Conservation (phyloP, 441 rosid genomes). For the Mallotus repandus region DNA sequence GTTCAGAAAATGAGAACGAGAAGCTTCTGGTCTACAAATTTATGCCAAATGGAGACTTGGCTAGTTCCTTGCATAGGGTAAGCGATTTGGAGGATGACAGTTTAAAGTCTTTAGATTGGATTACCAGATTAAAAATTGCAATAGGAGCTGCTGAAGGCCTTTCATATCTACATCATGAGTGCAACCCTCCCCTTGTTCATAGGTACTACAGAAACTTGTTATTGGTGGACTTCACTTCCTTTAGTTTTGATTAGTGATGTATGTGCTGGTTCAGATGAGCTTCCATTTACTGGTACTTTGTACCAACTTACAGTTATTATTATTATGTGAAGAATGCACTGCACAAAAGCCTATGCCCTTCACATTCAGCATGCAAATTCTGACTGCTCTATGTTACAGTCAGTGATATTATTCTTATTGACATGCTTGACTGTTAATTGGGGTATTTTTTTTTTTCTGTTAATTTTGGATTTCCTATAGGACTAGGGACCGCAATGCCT, state of each 20-base stretch:
- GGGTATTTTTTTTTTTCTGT: not conserved
- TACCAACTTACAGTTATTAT: not conserved
- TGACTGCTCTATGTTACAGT: not conserved
- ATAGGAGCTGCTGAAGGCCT: constrained; percentile 91
- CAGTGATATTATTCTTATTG: not conserved
- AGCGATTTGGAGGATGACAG: constrained; percentile 45
- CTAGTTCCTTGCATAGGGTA: constrained; percentile 65
- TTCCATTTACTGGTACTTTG: not conserved
- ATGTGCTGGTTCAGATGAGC: constrained; percentile 6
- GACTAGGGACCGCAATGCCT: not conserved
- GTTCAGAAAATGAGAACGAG: constrained; percentile 67
- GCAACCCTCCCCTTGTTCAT: constrained; percentile 84
- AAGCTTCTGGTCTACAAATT: constrained; percentile 77
- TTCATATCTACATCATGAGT: constrained; percentile 83
- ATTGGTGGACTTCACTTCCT: constrained; percentile 11
- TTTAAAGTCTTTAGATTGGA: constrained; percentile 89
- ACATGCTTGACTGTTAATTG: not conserved
- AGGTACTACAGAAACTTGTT: constrained; percentile 47
- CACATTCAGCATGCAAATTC: not conserved
- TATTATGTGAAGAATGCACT: not conserved
- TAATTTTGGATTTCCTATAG: not conserved
- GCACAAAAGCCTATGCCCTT: not conserved
- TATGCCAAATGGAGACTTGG: constrained; percentile 84
- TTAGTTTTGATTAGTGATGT: constrained; percentile 5
- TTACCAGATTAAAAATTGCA: constrained; percentile 93